These are phyloP conservation scores for Amaranthus hypochondriacus DNA, from an alignment of 148 eudicot genomes.

Conservation along the genomic window DNA sequence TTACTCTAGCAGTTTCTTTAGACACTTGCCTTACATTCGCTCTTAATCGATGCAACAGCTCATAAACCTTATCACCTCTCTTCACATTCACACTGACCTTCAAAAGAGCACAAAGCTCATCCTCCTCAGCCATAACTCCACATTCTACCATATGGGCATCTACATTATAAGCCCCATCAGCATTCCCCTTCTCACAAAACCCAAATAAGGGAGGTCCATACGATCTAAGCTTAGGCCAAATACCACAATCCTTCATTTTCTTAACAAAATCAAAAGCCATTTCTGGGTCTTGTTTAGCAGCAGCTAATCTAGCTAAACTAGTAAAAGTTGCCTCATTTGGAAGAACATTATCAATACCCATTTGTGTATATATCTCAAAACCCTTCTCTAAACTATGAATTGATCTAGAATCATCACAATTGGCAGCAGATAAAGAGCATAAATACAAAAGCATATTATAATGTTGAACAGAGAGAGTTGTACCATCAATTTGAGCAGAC, in stretches of 20 bases:
- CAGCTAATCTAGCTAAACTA: conserved; percentile 79
- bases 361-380: conserved; percentile 66
- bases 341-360: conserved; percentile 52
- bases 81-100: conserved; percentile 49
- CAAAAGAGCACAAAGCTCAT: conserved; percentile 64
- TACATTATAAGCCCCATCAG: conserved; percentile 66
- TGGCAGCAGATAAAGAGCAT: conserved; percentile 35
- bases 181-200: conserved; percentile 58
- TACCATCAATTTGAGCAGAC: conserved; percentile 38
- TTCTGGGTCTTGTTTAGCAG: conserved; percentile 64
- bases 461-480: conserved; percentile 38
- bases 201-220: conserved; percentile 87
- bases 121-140: conserved; percentile 72
- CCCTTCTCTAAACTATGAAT: conserved; percentile 53
- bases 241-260: conserved; percentile 53
- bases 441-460: conserved; percentile 73
- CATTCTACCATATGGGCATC: conserved; percentile 67
- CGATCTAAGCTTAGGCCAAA: conserved; percentile 66
- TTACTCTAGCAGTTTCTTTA: conserved; percentile 54
- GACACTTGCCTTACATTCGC: conserved; percentile 68
- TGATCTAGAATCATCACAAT: neutral
- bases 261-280: conserved; percentile 81
- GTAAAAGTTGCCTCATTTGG: conserved; percentile 95
- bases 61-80: conserved; percentile 67
- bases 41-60: conserved; percentile 73